Conservation (phyloP, 352 stramenopile species). For the Globisporangium viniferum region DNA sequence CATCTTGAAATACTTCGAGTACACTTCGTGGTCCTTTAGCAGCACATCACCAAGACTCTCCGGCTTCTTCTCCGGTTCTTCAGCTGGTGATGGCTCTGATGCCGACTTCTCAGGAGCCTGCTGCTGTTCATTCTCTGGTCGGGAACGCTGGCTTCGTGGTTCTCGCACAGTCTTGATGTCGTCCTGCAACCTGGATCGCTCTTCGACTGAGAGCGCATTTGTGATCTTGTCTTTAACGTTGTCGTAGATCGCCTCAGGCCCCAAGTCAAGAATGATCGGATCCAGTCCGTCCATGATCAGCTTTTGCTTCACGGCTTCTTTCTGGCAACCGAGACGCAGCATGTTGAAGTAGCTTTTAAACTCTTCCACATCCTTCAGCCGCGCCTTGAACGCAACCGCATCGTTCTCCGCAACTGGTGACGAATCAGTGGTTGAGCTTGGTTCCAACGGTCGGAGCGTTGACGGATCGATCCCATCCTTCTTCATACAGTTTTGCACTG, state of each 20-base stretch:
- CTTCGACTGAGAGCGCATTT: slow-evolving; percentile 8
- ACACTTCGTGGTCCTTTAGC: slow-evolving; percentile 47
- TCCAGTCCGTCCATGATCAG: slow-evolving; percentile 89
- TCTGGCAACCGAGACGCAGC: slow-evolving; percentile 89
- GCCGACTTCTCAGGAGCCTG: background rate
- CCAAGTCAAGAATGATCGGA: slow-evolving; percentile 58
- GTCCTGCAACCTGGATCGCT: slow-evolving; percentile 46
- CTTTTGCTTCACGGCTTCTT: slow-evolving; percentile 90
- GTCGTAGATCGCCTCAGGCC: slow-evolving; percentile 55
- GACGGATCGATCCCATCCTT: slow-evolving; percentile 58
- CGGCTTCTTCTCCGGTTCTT: background rate
- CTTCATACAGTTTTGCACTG: slow-evolving; percentile 69
- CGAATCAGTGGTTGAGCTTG: background rate
- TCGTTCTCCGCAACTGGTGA: background rate
- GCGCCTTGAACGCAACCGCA: slow-evolving; percentile 8
- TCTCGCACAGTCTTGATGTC: slow-evolving; percentile 58
- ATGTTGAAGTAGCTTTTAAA: slow-evolving; percentile 93
- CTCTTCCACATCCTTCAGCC: slow-evolving; percentile 63
- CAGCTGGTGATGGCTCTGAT: background rate
- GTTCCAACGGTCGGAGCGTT: slow-evolving; percentile 22
- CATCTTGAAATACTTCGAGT: slow-evolving; percentile 93
- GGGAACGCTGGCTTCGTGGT: slow-evolving; percentile 11
- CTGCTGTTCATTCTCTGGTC: background rate
- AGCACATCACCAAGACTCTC: slow-evolving; percentile 12
- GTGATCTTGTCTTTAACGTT: slow-evolving; percentile 58